Conservation (phyloP, 345 rosid species). For the Firmiana major region DNA sequence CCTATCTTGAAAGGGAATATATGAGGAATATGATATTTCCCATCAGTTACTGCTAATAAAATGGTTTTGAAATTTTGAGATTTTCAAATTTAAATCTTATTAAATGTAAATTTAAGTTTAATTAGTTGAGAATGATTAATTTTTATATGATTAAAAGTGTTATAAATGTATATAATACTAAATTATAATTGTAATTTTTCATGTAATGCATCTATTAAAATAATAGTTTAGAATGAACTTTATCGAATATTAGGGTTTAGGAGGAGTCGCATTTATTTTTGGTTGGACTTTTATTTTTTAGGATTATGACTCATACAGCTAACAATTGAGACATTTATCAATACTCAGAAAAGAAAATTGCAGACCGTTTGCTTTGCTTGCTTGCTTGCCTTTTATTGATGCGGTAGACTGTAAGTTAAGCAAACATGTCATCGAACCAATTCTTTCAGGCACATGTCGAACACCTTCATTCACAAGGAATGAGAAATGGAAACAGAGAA, state of each 20-base stretch:
- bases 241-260: background rate
- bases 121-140: too few relatives aligned
- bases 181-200: too few relatives aligned
- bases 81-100: too few relatives aligned
- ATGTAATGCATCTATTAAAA: too few relatives aligned
- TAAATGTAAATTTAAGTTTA: too few relatives aligned
- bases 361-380: constrained; percentile 9
- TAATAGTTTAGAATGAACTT: too few relatives aligned
- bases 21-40: background rate
- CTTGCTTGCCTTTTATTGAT: constrained; percentile 22
- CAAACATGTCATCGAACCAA: constrained; percentile 27
- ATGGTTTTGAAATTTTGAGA: background rate
- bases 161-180: too few relatives aligned
- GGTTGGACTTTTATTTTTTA: background rate
- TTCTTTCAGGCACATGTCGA: constrained; percentile 20
- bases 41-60: constrained; percentile 9
- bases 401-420: constrained; percentile 54
- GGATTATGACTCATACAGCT: background rate
- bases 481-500: background rate
- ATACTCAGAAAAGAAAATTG: background rate
- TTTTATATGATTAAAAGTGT: too few relatives aligned
- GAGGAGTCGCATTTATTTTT: background rate
- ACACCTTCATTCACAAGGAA: constrained; percentile 44
- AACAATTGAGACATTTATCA: background rate
- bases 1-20: background rate